A percentile compares a stretch with the other conserved stretches of the same genome.
phyloP scores from a whole-genome alignment of 2,329 filamentous ascomycete species.

The Pestalotiopsis sp. region DNA sequence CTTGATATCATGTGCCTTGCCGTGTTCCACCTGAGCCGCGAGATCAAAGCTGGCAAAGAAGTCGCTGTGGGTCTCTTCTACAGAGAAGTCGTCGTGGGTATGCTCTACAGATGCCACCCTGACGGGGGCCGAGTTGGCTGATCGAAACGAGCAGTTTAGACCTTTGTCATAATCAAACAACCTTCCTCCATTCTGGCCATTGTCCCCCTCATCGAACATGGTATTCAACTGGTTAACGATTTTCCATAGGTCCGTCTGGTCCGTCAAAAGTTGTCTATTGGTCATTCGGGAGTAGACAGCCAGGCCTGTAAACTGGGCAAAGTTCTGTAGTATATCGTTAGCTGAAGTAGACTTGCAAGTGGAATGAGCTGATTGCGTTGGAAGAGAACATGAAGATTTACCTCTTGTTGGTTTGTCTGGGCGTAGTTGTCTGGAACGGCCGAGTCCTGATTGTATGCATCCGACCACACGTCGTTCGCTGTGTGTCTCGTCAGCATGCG shows the following conservation, averaged over 20 bases:
- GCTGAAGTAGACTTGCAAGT: neutral
- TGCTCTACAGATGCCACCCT: neutral
- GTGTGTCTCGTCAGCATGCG: neutral
- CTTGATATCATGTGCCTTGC: neutral
- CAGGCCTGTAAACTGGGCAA: neutral
- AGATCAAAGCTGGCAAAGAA: neutral
- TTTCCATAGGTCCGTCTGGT: neutral
- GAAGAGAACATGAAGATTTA: neutral
- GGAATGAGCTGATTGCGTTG: neutral
- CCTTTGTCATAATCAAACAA: neutral
- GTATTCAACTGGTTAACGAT: neutral
- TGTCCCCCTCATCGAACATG: neutral
- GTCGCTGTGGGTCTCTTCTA: neutral
- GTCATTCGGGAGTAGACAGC: neutral
- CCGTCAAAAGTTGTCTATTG: too few species aligned
- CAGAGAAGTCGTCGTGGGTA: too few species aligned
- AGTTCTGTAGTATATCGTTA: neutral
- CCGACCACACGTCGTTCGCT: neutral
- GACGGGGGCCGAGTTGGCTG: neutral
- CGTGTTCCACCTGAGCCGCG: neutral
- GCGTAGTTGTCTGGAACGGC: neutral
- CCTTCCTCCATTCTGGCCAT: neutral
- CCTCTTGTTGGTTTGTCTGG: neutral
- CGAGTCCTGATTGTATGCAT: neutral
- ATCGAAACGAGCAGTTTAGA: neutral